phyloP scores from a whole-genome alignment of 2,329 filamentous ascomycete species.

The Pseudogymnoascus sp. region DNA sequence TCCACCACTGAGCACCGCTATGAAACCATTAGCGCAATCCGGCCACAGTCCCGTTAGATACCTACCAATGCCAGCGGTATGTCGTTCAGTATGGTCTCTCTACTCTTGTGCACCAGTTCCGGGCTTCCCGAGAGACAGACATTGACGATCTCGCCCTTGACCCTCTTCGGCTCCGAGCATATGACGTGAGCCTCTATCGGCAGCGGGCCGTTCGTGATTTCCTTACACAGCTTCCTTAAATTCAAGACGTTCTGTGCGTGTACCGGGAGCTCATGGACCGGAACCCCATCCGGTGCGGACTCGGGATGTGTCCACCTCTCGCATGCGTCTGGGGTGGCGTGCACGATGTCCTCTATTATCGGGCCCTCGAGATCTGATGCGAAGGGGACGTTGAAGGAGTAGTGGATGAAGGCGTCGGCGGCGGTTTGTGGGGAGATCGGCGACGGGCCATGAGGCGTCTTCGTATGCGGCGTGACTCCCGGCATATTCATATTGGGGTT shows the following conservation, averaged over 20 bases:
- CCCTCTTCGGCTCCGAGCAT: conserved; percentile 68
- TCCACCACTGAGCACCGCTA: conserved; percentile 91
- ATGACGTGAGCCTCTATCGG: conserved; percentile 79
- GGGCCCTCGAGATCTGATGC: conserved; percentile 86
- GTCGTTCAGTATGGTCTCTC: conserved; percentile 82
- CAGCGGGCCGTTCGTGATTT: conserved; percentile 63
- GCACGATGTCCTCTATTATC: conserved; percentile 88
- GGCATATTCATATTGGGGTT: conserved; percentile 14
- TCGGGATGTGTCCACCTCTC: conserved; percentile 90
- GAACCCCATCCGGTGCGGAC: conserved; percentile 74
- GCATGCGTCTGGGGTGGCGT: conserved; percentile 80
- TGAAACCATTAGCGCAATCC: conserved; percentile 16
- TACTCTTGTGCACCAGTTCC: conserved; percentile 81
- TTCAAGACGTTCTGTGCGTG: conserved; percentile 80
- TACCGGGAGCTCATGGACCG: conserved; percentile 83
- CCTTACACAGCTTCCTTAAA: conserved; percentile 70
- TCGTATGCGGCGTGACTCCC: conserved; percentile 19
- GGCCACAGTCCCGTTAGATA: conserved; percentile 16
- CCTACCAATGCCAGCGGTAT: conserved; percentile 87
- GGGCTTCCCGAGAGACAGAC: conserved; percentile 84
- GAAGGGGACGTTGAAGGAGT: conserved; percentile 97
- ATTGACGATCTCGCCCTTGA: conserved; percentile 67
- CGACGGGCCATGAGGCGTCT: conserved; percentile 43
- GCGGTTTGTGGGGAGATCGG: conserved; percentile 61
- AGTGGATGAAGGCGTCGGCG: conserved; percentile 72